Base-by-base conservation (phyloP, 331 rosid genomes). In the Rosa hybrid region DNA sequence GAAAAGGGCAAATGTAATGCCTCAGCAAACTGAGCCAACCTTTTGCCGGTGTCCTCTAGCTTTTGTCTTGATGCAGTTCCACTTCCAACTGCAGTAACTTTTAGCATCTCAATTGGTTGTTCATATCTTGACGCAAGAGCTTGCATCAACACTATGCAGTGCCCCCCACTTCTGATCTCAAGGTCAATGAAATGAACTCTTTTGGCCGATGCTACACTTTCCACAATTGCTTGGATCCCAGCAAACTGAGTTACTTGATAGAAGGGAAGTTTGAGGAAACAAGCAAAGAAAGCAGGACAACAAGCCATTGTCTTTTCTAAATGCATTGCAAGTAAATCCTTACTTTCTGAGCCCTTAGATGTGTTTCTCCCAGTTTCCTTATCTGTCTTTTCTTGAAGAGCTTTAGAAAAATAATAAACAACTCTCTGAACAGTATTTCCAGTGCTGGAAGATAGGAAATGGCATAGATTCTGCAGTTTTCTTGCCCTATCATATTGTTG, bases 171-270 rank as follows among this genome's bases (percentile, higher is more conserved):
- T 53, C 77, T 73, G 30, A 92, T 88, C 63, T 71, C 85, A 48
- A 91, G 82, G 86, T 92, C 96, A 74, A 92, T 87, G 10, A 92
- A 39, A 45, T 89, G 96, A 83, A 92, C 73, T 79, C 70, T 92
- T 67, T 72, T 92, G 7, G 92, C 85, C 17, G 85, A 84, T 25
- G 54, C 82, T 11, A 89, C 79, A 30, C 79, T 84, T n/a, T 92
- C 96, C 17, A 92, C 48, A 2, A 92, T 74, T 39, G 92, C 94
- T 85, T 92, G 91, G 49, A 87, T 82, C 39, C 85, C 85, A 0
- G 91, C 80, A 84, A 89, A 89, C 42, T 78, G 44, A 56, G 64
- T 14, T 7, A 86, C 12, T 70, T 89, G 78, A 34, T 76, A 62
- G 72, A 92, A 89, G 54, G 92, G 97, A 80, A 89, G 85, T 1